Percentiles rank a stretch among this genome's conserved stretches.
Conservation (phyloP, 768 basidiomycete genomes). For the Phylloporus sp. region DNA sequence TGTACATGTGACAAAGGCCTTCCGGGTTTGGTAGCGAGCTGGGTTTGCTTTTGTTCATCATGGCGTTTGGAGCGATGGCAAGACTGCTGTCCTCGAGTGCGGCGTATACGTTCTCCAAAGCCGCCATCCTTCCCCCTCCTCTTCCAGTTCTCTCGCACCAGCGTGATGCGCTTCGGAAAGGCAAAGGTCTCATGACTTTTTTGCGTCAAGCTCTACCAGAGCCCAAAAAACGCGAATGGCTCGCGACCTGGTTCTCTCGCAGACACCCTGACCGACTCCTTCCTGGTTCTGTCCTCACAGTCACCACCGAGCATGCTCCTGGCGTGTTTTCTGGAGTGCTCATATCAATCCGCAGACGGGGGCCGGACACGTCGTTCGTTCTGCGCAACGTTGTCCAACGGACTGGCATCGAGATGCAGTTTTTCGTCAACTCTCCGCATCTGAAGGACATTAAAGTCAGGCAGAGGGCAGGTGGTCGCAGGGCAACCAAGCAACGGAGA, state of each 20-base stretch:
- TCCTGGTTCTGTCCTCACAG: conserved; percentile 84
- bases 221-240: conserved; percentile 65
- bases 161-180: conserved; percentile 48
- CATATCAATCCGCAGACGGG: conserved; percentile 76
- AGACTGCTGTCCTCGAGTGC: conserved; percentile 26
- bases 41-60: conserved; percentile 1
- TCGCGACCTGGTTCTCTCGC: conserved; percentile 67
- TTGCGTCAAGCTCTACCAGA: conserved; percentile 61
- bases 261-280: conserved; percentile 62
- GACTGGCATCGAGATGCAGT: conserved; percentile 91
- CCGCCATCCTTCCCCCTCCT: conserved; percentile 50
- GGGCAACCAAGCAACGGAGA: conserved; percentile 56
- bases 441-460: conserved; percentile 84
- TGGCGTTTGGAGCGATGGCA: conserved; percentile 8
- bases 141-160: conserved; percentile 37
- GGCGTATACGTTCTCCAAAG: conserved; percentile 71
- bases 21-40: conserved; percentile 16
- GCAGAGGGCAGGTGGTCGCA: conserved; percentile 47
- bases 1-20: neutral
- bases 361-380: conserved; percentile 83
- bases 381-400: conserved; percentile 88
- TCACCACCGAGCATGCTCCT: conserved; percentile 73
- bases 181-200: conserved; percentile 78
- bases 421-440: conserved; percentile 82
- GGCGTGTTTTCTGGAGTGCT: conserved; percentile 87